Evolutionary conservation across 2,329 filamentous ascomycete genomes (phyloP).

Genomic region (Phyllosticta citrichinensis): DNA sequence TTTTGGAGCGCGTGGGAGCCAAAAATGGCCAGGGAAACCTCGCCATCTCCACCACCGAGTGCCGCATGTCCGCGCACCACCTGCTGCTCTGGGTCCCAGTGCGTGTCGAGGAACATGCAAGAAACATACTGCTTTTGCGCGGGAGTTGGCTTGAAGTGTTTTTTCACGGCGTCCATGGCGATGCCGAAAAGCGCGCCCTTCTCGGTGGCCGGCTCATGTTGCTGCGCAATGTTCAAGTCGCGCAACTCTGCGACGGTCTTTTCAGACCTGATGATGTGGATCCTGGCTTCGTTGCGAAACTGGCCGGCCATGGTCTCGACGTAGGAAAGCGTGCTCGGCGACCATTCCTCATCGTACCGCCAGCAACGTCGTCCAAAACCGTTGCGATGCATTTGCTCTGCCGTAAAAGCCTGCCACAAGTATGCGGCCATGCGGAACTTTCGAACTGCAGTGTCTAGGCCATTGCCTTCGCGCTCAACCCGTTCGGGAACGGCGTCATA

Average conservation of each 20-base stretch:
- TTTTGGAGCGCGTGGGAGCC: slow-evolving; percentile 87
- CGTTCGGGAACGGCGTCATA: slow-evolving; percentile 75
- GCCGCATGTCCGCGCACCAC: slow-evolving; percentile 73
- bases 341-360: slow-evolving; percentile 92
- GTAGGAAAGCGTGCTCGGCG: slow-evolving; percentile 65
- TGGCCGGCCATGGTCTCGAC: slow-evolving; percentile 60
- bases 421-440: slow-evolving; percentile 96
- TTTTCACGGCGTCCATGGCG: slow-evolving; percentile 65
- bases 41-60: slow-evolving; percentile 63
- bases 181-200: slow-evolving; percentile 68
- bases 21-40: slow-evolving; percentile 76
- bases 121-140: slow-evolving; percentile 86
- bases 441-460: slow-evolving; percentile 65
- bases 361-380: slow-evolving; percentile 78
- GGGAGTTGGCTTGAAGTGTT: slow-evolving; percentile 62
- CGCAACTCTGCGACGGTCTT: slow-evolving; percentile 79
- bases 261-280: slow-evolving; percentile 74
- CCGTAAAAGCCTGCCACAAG: slow-evolving; percentile 93
- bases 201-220: slow-evolving; percentile 58
- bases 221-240: slow-evolving; percentile 67
- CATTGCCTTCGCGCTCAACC: slow-evolving; percentile 69
- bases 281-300: slow-evolving; percentile 82
- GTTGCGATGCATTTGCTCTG: slow-evolving; percentile 90
- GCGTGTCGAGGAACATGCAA: slow-evolving; percentile 73
- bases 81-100: slow-evolving; percentile 68